These are phyloP conservation scores for Uromyces viciae-fabae DNA, from an alignment of 1,284 basidiomycete genomes.

Conservation along the genomic window DNA sequence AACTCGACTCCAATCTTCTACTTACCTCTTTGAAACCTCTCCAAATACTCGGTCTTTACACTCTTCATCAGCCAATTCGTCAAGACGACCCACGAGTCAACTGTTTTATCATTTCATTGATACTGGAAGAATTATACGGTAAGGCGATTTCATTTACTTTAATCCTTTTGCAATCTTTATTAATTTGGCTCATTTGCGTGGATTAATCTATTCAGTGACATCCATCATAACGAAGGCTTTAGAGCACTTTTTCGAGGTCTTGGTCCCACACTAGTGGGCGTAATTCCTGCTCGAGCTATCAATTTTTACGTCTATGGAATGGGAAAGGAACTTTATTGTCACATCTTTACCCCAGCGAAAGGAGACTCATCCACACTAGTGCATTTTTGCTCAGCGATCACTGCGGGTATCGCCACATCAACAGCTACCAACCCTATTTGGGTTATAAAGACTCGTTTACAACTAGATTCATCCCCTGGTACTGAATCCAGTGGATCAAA, in stretches of 20 bases:
- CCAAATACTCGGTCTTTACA: conserved; percentile 64
- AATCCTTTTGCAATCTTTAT: conserved; percentile 4
- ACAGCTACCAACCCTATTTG: conserved; percentile 95
- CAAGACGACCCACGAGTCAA: conserved; percentile 54
- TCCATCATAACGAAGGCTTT: conserved; percentile 83
- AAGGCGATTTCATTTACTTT: conserved; percentile 50
- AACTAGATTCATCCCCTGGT: conserved; percentile 60
- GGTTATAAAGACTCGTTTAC: conserved; percentile 95
- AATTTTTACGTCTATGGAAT: conserved; percentile 99
- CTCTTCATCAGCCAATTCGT: conserved; percentile 14
- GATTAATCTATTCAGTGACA: conserved; percentile 63
- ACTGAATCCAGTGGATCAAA: not conserved
- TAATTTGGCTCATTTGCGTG: not conserved
- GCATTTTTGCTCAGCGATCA: conserved; percentile 78
- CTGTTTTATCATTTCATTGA: conserved; percentile 90
- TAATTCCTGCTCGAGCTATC: conserved; percentile 80
- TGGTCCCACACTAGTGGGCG: conserved; percentile 88
- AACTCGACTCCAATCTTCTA: conserved; percentile 79
- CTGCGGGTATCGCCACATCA: conserved; percentile 70
- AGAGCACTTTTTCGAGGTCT: conserved; percentile 90
- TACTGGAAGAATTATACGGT: conserved; percentile 84
- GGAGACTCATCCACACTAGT: conserved; percentile 66
- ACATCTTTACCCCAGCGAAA: conserved; percentile 70
- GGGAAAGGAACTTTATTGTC: conserved; percentile 75
- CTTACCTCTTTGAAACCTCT: conserved; percentile 10